These are phyloP conservation scores for Micractinium conductrix DNA, from an alignment of 139 green algal species.

Conservation along the genomic window DNA sequence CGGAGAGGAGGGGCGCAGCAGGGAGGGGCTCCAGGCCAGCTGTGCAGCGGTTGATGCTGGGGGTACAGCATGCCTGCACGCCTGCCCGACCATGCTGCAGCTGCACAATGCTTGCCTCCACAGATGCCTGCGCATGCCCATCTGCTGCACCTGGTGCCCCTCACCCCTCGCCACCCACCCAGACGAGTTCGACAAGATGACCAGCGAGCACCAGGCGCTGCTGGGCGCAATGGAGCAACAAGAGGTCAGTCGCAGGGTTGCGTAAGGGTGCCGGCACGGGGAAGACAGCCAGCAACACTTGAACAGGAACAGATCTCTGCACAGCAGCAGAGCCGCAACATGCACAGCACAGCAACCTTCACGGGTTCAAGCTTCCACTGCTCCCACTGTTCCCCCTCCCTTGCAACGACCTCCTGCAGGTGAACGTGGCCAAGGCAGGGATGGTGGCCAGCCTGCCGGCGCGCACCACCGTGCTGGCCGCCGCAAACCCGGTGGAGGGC, in stretches of 20 bases:
- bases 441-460: conserved; percentile 87
- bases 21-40: background rate
- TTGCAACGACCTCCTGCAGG: no score
- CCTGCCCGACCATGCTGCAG: background rate
- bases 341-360: no score
- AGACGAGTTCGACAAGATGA: conserved; percentile 97
- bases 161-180: no score
- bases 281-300: no score
- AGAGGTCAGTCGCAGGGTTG: background rate
- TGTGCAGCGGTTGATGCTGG: background rate
- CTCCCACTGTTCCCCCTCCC: no score
- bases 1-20: background rate
- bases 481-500: conserved; percentile 84
- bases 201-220: conserved; percentile 60
- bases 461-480: conserved; percentile 88
- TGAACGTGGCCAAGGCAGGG: conserved; percentile 91
- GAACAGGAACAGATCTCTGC: no score
- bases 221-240: conserved; percentile 96
- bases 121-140: background rate
- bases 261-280: no score
- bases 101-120: background rate
- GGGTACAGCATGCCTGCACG: background rate
- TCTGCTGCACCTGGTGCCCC: no score
- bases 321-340: no score
- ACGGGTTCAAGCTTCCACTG: no score